A percentile compares a stretch with the other conserved stretches of the same genome.
Evolutionary conservation across 306 rosid species (phyloP).

Genomic region (Oxytropis ochrocephala): DNA sequence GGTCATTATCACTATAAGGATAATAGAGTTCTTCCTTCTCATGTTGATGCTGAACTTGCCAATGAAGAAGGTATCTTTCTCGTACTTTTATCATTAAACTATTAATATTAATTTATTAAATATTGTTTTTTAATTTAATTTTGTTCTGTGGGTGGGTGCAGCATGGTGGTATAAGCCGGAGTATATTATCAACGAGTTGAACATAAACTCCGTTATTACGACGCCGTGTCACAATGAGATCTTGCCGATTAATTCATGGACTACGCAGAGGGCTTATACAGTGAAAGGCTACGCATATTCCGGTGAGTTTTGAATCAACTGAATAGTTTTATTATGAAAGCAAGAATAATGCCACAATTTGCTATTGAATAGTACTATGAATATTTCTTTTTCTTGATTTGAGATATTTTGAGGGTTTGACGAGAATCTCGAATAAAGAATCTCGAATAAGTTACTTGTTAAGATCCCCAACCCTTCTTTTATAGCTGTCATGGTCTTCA

Average conservation of each 20-base stretch:
- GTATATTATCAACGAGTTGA: slow-evolving; percentile 67
- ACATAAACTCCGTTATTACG: slow-evolving; percentile 80
- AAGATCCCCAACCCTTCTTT: not conserved
- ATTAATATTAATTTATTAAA: not conserved
- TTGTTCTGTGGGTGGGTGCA: slow-evolving; percentile 5
- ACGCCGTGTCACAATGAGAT: slow-evolving; percentile 82
- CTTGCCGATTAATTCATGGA: slow-evolving; percentile 70
- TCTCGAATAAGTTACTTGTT: not conserved
- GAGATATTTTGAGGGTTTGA: not conserved
- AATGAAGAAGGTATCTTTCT: slow-evolving; percentile 50
- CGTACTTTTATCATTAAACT: no score
- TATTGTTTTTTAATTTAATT: not conserved
- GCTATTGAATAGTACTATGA: not conserved
- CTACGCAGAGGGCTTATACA: slow-evolving; percentile 57
- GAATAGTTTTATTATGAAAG: no score
- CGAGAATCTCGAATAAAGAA: not conserved
- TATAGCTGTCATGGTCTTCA: not conserved
- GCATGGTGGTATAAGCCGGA: slow-evolving; percentile 98
- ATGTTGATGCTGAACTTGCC: slow-evolving; percentile 76
- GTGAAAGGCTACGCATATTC: slow-evolving; percentile 81
- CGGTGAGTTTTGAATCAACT: slow-evolving; percentile 32
- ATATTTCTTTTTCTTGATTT: not conserved
- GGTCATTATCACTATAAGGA: slow-evolving; percentile 62
- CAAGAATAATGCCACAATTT: not conserved
- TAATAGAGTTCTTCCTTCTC: slow-evolving; percentile 74